A percentile compares a stretch with the other conserved stretches of the same genome.
phyloP scores from a whole-genome alignment of 768 basidiomycete species.

The Pisolithus orientalis region DNA sequence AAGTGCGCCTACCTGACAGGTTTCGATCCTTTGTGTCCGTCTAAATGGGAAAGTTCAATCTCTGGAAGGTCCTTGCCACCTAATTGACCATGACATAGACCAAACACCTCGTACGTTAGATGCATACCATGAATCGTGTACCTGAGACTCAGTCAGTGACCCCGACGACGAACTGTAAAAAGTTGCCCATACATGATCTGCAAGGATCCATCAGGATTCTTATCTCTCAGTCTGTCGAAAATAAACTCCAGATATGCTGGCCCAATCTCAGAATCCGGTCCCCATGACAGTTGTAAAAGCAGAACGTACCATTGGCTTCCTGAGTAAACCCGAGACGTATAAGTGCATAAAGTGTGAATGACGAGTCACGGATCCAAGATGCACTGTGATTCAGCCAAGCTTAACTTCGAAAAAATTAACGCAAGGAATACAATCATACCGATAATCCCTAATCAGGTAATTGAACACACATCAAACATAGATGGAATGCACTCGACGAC shows the following conservation, averaged over 20 bases:
- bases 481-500: neutral
- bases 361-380: slow-evolving; percentile 93
- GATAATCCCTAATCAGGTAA: slow-evolving; percentile 48
- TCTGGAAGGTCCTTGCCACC: slow-evolving; percentile 79
- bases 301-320: slow-evolving; percentile 72
- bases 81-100: slow-evolving; percentile 12
- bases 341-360: slow-evolving; percentile 92
- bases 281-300: neutral
- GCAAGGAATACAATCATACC: slow-evolving; percentile 28
- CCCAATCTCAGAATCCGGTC: neutral
- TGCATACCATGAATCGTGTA: slow-evolving; percentile 84
- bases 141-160: slow-evolving; percentile 15
- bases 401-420: neutral
- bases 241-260: slow-evolving; percentile 90
- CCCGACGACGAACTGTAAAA: neutral
- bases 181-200: slow-evolving; percentile 70
- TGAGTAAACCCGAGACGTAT: slow-evolving; percentile 91
- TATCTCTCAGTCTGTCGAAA: slow-evolving; percentile 71
- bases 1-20: slow-evolving; percentile 53
- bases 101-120: neutral
- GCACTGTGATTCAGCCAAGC: slow-evolving; percentile 36
- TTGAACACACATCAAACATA: neutral
- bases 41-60: slow-evolving; percentile 77
- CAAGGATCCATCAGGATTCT: slow-evolving; percentile 85
- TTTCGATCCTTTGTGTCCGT: slow-evolving; percentile 81